Conservation (phyloP, 805 yeast species). For the Yarrowia sp. region DNA sequence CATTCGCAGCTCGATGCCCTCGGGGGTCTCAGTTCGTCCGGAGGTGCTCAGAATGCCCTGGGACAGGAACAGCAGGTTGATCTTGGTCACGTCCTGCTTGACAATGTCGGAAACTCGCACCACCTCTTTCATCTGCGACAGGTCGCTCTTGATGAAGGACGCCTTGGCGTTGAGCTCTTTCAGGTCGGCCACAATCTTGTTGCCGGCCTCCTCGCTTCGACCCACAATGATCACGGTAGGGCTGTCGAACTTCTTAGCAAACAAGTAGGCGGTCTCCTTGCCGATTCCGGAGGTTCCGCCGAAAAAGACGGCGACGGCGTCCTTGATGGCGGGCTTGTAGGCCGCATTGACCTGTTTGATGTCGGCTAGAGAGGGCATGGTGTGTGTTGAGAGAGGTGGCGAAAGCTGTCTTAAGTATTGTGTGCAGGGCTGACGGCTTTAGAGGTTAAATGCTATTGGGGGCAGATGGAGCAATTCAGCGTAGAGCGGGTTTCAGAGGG, state of each 20-base stretch:
- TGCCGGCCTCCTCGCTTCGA: conserved; percentile 33
- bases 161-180: conserved; percentile 31
- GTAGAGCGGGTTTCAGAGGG: not conserved
- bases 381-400: not conserved
- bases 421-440: conserved; percentile 14
- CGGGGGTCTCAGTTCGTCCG: conserved; percentile 39
- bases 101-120: conserved; percentile 28
- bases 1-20: conserved; percentile 36
- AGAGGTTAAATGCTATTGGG: not conserved
- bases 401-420: conserved; percentile 1
- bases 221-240: conserved; percentile 37
- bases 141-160: conserved; percentile 32
- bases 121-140: conserved; percentile 32
- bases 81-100: conserved; percentile 29
- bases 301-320: conserved; percentile 30
- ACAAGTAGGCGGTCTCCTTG: conserved; percentile 34
- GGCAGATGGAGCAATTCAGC: too few relatives aligned
- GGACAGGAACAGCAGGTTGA: conserved; percentile 32
- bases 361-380: conserved; percentile 24
- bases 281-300: conserved; percentile 39
- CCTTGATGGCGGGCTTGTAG: conserved; percentile 16
- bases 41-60: conserved; percentile 35
- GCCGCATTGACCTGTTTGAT: conserved; percentile 26
- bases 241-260: conserved; percentile 32
- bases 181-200: conserved; percentile 30